Evolutionary conservation across 345 rosid genomes (phyloP).

Genomic region (Cardamine chenopodiifolia): DNA sequence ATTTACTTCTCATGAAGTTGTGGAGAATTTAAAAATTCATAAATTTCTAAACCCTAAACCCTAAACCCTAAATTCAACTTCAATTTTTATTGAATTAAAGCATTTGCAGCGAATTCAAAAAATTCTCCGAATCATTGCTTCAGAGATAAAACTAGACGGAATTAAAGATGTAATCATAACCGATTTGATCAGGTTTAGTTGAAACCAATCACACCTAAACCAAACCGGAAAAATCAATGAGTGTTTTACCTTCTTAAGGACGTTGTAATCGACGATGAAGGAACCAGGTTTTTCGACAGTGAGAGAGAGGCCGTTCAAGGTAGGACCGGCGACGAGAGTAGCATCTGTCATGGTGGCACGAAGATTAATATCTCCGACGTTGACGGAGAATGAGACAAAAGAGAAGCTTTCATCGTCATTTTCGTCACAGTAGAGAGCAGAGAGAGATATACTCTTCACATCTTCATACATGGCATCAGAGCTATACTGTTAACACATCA

Average conservation of each 20-base stretch:
- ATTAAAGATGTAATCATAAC: not conserved
- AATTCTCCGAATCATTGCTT: not conserved
- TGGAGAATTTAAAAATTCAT: not conserved
- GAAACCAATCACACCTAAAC: not conserved
- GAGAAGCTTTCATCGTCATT: constrained; percentile 68
- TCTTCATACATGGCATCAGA: no score
- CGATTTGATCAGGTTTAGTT: not conserved
- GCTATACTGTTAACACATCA: no score
- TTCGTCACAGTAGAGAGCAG: constrained; percentile 29
- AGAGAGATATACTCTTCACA: no score
- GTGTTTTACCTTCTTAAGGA: constrained; percentile 65
- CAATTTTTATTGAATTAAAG: not conserved
- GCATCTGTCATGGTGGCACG: constrained; percentile 85
- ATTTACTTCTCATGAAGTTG: not conserved
- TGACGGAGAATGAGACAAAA: constrained; percentile 57
- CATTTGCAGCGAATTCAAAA: not conserved
- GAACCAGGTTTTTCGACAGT: constrained; percentile 83
- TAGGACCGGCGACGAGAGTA: constrained; percentile 76
- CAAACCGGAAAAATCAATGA: not conserved
- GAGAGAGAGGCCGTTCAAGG: constrained; percentile 70
- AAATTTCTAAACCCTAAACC: no score
- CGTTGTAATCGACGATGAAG: constrained; percentile 77
- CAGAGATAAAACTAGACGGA: not conserved
- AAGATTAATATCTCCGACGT: constrained; percentile 72
- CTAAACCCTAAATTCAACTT: not conserved